Evolutionary conservation across 2,329 filamentous ascomycete species (phyloP).

Genomic region (Cryphonectria nitschkei): DNA sequence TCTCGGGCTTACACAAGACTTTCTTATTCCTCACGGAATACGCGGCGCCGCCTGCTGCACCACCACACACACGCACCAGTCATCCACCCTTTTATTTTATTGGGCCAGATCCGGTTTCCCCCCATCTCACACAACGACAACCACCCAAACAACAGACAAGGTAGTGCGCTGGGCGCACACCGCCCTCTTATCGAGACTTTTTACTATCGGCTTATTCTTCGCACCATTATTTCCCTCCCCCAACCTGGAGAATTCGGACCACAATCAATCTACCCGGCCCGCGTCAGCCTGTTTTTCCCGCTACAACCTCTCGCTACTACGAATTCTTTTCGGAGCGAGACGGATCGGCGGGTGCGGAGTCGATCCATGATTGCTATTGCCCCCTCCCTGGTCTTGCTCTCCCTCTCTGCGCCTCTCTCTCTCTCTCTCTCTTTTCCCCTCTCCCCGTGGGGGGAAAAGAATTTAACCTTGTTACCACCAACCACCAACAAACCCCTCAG

Average conservation of each 20-base stretch:
- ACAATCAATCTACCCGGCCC: not conserved
- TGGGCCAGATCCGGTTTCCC: not conserved
- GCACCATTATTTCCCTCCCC: not conserved
- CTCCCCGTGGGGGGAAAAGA: too few species aligned
- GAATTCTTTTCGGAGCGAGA: not conserved
- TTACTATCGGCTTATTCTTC: slow-evolving; percentile 3
- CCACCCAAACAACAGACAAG: not conserved
- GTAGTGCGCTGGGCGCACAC: slow-evolving; percentile 16
- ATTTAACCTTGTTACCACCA: not conserved
- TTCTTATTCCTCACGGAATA: slow-evolving; percentile 5
- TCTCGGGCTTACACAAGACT: not conserved
- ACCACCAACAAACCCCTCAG: not conserved
- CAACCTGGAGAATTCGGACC: slow-evolving; percentile 5
- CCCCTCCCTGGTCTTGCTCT: not conserved
- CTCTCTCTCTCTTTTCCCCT: not conserved
- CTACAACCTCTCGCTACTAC: not conserved
- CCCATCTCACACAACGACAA: not conserved
- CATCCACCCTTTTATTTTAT: not conserved
- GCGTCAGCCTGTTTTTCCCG: not conserved
- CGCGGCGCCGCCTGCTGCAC: slow-evolving; percentile 8
- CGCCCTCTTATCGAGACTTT: slow-evolving; percentile 21
- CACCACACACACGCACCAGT: not conserved
- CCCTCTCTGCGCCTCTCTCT: too few species aligned
- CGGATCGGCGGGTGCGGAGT: slow-evolving; percentile 22
- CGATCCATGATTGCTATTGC: not conserved